These are phyloP conservation scores for Polyporus tsugae DNA, from an alignment of 1,284 basidiomycete genomes.

Conservation along the genomic window DNA sequence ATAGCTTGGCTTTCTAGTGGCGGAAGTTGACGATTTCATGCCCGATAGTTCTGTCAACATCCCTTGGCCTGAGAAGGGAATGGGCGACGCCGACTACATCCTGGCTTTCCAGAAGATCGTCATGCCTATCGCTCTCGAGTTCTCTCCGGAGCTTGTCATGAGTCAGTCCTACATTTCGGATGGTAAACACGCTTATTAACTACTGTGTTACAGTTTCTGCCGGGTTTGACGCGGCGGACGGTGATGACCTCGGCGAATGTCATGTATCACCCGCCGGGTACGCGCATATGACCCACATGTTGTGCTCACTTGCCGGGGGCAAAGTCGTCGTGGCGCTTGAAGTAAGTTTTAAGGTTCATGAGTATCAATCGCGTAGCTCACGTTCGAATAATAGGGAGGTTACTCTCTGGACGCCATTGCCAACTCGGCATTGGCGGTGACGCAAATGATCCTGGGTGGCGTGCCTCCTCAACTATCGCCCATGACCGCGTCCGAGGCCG, in stretches of 20 bases:
- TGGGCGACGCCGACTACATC: constrained; percentile 96
- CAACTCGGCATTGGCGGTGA: constrained; percentile 87
- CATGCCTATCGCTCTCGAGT: constrained; percentile 98
- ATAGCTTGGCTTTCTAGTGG: constrained; percentile 6
- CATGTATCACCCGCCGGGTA: constrained; percentile 94
- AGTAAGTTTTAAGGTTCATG: constrained; percentile 51
- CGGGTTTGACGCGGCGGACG: constrained; percentile 96
- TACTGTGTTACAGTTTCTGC: constrained; percentile 79
- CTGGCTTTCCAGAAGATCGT: constrained; percentile 96
- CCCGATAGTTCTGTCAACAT: constrained; percentile 87
- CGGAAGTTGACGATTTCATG: constrained; percentile 25
- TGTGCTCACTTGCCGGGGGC: constrained; percentile 89
- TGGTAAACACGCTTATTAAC: constrained; percentile 8
- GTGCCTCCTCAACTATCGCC: constrained; percentile 78
- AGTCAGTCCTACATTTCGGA: constrained; percentile 59
- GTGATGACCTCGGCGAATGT: constrained; percentile 92
- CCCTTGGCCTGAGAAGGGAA: constrained; percentile 91
- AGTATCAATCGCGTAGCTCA: constrained; percentile 11
- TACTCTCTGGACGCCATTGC: constrained; percentile 95
- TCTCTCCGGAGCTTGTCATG: constrained; percentile 95
- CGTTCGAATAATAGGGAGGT: constrained; percentile 73
- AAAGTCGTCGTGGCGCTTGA: constrained; percentile 94
- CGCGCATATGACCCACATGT: constrained; percentile 98
- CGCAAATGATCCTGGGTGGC: constrained; percentile 86
- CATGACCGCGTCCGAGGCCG: constrained; percentile 77